phyloP scores from a whole-genome alignment of 2,329 filamentous ascomycete species.

The Kalmusia sp. region DNA sequence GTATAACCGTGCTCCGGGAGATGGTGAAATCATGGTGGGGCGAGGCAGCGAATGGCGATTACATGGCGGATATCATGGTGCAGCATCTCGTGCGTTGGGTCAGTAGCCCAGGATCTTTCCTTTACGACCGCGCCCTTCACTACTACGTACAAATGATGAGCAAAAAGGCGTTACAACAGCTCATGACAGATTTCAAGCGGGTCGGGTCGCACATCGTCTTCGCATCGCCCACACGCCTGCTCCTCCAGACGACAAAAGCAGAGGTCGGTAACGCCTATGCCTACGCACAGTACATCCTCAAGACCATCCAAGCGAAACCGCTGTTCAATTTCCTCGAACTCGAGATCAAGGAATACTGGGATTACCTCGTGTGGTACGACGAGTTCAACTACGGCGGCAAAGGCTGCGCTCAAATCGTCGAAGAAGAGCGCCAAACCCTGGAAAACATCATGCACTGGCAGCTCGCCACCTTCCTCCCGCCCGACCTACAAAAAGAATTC shows the following conservation, averaged over 20 bases:
- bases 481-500: slow-evolving; percentile 81
- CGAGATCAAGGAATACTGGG: slow-evolving; percentile 99
- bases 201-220: slow-evolving; percentile 97
- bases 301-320: slow-evolving; percentile 94
- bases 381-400: slow-evolving; percentile 99
- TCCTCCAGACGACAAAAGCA: slow-evolving; percentile 94
- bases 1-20: slow-evolving; percentile 87
- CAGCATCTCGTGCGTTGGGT: slow-evolving; percentile 98
- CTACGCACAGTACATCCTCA: slow-evolving; percentile 96
- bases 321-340: slow-evolving; percentile 97
- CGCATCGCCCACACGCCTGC: slow-evolving; percentile 84
- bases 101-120: slow-evolving; percentile 87
- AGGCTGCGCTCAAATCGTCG: slow-evolving; percentile 81
- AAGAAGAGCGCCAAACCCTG: slow-evolving; percentile 77
- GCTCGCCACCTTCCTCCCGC: slow-evolving; percentile 85
- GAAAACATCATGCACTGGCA: slow-evolving; percentile 99
- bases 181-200: slow-evolving; percentile 95
- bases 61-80: slow-evolving; percentile 97
- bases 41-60: slow-evolving; percentile 86
- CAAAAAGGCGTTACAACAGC: slow-evolving; percentile 92
- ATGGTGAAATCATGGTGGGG: slow-evolving; percentile 99
- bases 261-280: slow-evolving; percentile 97
- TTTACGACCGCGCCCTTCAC: slow-evolving; percentile 92
- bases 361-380: slow-evolving; percentile 98
- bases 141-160: slow-evolving; percentile 99